Conservation (phyloP, 176 grass and related monocot species). For the Zizania latifolia region DNA sequence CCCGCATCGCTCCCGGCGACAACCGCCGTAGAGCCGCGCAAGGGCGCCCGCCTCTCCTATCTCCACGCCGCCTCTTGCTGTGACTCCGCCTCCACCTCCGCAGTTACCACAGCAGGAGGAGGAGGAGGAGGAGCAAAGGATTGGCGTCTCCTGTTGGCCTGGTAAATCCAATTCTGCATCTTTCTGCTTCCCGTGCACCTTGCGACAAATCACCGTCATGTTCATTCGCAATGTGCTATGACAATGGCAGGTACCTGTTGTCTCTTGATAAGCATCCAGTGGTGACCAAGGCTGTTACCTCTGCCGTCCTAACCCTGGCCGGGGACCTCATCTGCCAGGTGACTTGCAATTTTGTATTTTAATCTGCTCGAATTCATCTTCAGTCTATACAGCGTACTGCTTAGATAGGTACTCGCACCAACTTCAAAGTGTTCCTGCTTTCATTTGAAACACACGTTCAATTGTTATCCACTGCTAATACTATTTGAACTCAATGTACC, state of each 20-base stretch:
- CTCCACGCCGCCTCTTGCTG: not conserved
- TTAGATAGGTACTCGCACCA: no score
- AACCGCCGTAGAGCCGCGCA: not conserved
- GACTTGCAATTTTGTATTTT: not conserved
- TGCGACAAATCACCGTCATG: not conserved
- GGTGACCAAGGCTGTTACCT: constrained; percentile 54
- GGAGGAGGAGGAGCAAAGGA: not conserved
- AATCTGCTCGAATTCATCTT: no score
- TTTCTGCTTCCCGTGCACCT: not conserved
- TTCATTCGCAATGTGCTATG: not conserved
- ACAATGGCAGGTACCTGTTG: constrained; percentile 37
- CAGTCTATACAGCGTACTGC: no score
- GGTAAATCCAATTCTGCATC: not conserved
- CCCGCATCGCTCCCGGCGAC: not conserved
- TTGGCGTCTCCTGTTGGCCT: constrained; percentile 9
- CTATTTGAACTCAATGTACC: not conserved
- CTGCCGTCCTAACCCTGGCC: constrained; percentile 47
- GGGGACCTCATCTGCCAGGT: constrained; percentile 80
- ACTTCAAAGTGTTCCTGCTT: no score
- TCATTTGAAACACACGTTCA: no score
- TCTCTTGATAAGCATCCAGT: constrained; percentile 60
- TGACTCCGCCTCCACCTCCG: not conserved
- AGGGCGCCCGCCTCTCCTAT: not conserved
- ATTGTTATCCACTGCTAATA: no score
- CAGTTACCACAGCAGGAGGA: not conserved